Evolutionary conservation across 805 yeast genomes (phyloP).

Genomic region (Candida berthetii): DNA sequence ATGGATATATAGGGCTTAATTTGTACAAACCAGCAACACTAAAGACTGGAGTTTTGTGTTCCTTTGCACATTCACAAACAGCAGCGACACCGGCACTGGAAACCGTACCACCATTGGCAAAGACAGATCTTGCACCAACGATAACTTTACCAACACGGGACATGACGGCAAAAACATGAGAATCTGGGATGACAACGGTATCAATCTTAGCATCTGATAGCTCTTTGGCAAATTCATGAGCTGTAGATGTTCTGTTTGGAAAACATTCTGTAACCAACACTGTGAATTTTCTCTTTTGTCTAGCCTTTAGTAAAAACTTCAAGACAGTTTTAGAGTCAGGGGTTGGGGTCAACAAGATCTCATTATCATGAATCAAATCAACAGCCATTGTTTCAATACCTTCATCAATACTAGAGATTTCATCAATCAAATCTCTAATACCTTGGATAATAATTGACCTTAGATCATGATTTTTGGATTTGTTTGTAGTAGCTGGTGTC

Average conservation of each 20-base stretch:
- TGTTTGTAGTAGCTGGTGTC: conserved; percentile 10
- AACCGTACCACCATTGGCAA: conserved; percentile 94
- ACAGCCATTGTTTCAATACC: conserved; percentile 87
- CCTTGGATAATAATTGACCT: conserved; percentile 88
- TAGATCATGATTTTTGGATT: conserved; percentile 43
- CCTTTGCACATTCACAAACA: conserved; percentile 94
- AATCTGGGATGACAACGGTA: conserved; percentile 87
- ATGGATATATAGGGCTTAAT: conserved; percentile 84
- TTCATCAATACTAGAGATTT: conserved; percentile 82
- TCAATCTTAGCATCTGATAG: conserved; percentile 84
- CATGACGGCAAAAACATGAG: conserved; percentile 93
- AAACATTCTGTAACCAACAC: conserved; percentile 88
- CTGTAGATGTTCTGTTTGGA: conserved; percentile 77
- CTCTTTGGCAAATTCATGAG: conserved; percentile 74
- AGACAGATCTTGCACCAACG: conserved; percentile 86
- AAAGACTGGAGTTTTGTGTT: conserved; percentile 92
- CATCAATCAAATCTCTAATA: conserved; percentile 87
- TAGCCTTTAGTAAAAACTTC: conserved; percentile 80
- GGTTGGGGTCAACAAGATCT: conserved; percentile 83
- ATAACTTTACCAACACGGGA: conserved; percentile 95
- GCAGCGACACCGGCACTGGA: conserved; percentile 87
- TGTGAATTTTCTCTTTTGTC: conserved; percentile 84
- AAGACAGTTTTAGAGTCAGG: conserved; percentile 88
- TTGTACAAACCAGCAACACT: conserved; percentile 93
- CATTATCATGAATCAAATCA: conserved; percentile 92